A percentile compares a stretch with the other conserved stretches of the same genome.
These are phyloP conservation scores for Eucalyptus pauciflora DNA, from an alignment of 345 rosid species.

Conservation along the genomic window DNA sequence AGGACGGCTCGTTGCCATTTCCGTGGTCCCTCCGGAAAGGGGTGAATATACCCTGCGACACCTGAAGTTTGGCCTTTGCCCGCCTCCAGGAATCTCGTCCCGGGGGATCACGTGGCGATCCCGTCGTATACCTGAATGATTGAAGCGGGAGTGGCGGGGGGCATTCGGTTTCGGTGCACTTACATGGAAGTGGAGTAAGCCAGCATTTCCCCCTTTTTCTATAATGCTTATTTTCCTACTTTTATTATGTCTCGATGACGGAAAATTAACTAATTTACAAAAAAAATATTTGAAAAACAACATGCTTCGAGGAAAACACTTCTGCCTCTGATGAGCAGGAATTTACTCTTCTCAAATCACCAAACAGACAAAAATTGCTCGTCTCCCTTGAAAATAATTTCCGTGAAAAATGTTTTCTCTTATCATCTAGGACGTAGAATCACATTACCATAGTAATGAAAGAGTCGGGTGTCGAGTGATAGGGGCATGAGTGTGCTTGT, in stretches of 20 bases:
- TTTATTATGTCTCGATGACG: fast-evolving
- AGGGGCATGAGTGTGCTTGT: background rate
- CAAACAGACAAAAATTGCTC: fast-evolving
- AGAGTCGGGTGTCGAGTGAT: fast-evolving
- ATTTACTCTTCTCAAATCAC: background rate
- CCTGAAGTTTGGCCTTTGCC: background rate
- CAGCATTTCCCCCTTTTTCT: background rate
- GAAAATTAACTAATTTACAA: too few relatives aligned
- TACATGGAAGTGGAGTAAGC: background rate
- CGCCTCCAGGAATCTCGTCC: background rate
- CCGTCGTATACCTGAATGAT: background rate
- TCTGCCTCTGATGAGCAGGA: fast-evolving
- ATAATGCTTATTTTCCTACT: background rate
- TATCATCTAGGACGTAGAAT: background rate
- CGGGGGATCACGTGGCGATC: background rate
- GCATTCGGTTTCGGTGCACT: background rate
- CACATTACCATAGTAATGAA: fast-evolving
- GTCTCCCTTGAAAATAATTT: background rate
- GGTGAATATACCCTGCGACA: background rate
- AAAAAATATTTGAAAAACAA: too few relatives aligned
- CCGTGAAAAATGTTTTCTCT: fast-evolving
- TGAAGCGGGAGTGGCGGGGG: background rate
- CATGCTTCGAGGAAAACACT: background rate
- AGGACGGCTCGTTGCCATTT: background rate
- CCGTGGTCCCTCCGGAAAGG: background rate